phyloP scores from a whole-genome alignment of 169 alveolate genomes.

The Eimeria necatrix region DNA sequence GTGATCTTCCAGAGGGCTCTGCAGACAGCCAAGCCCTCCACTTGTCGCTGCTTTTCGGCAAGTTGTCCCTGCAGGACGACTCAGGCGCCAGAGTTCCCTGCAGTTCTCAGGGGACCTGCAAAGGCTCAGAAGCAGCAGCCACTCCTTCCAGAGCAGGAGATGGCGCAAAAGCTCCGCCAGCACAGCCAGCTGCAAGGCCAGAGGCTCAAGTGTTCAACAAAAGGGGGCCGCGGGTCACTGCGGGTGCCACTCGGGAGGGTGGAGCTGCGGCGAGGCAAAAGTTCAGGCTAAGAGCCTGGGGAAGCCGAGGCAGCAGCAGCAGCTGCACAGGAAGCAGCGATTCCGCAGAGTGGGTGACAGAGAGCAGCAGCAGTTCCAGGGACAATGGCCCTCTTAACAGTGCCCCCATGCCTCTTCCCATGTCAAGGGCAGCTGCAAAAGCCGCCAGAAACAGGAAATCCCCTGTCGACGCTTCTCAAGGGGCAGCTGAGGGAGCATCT shows the following conservation, averaged over 20 bases:
- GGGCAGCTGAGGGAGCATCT: not conserved
- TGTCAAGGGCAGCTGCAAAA: constrained; percentile 11
- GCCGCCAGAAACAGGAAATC: constrained; percentile 6
- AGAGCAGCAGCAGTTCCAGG: not conserved
- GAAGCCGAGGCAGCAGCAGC: constrained; percentile 56
- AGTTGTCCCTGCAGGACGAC: constrained; percentile 9
- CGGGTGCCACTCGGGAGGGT: not conserved
- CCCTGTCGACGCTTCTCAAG: not conserved
- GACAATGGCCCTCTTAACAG: not conserved
- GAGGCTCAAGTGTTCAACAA: not conserved
- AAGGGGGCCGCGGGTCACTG: not conserved
- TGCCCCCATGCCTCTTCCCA: not conserved
- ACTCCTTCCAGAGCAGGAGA: not conserved
- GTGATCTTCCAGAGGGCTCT: constrained; percentile 48
- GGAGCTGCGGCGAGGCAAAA: constrained; percentile 46
- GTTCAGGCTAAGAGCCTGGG: not conserved
- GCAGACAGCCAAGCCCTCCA: constrained; percentile 59
- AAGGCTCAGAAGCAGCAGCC: not conserved
- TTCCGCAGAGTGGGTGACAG: not conserved
- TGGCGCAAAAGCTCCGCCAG: not conserved
- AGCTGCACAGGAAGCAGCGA: constrained; percentile 69
- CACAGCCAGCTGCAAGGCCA: not conserved
- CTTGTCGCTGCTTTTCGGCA: constrained; percentile 63
- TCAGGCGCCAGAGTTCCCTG: not conserved
- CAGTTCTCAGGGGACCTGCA: too few relatives aligned